A percentile compares a stretch with the other conserved stretches of the same genome.
These are phyloP conservation scores for Hypoxylon rickii DNA, from an alignment of 495 filamentous ascomycete species.

Conservation along the genomic window DNA sequence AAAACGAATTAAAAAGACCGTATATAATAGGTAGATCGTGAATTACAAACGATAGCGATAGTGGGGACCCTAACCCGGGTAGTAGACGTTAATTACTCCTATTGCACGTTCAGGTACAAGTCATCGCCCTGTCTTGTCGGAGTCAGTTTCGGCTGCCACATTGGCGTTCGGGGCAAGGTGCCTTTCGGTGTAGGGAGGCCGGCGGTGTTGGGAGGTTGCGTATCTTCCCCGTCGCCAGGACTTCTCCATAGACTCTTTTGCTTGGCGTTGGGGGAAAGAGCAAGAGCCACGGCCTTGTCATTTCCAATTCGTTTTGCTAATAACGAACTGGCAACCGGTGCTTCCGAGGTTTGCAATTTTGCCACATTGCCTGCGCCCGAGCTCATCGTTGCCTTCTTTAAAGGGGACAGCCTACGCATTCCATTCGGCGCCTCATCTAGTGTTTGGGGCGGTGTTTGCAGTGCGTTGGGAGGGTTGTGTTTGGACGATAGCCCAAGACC, in stretches of 20 bases:
- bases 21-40: background rate
- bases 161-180: conserved; percentile 52
- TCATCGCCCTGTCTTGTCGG: conserved; percentile 49
- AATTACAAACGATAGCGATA: background rate
- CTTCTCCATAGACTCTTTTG: conserved; percentile 27
- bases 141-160: conserved; percentile 53
- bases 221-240: conserved; percentile 7
- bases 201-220: conserved; percentile 29
- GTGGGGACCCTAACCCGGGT: too few species aligned
- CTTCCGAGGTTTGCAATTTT: background rate
- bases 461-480: too few species aligned
- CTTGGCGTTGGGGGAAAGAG: conserved; percentile 33
- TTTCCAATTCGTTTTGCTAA: conserved; percentile 56
- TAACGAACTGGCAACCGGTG: conserved; percentile 39
- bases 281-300: conserved; percentile 49
- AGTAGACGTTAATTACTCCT: background rate
- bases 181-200: conserved; percentile 15
- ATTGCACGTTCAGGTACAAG: conserved; percentile 48
- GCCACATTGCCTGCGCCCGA: conserved; percentile 1
- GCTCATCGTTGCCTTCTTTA: conserved; percentile 25
- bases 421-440: too few species aligned
- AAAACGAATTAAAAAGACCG: background rate
- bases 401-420: conserved; percentile 23
- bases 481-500: too few species aligned
- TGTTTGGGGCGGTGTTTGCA: conserved; percentile 26